Evolutionary conservation across 2,329 filamentous ascomycete genomes (phyloP).

Genomic region (Talaromyces albobiverticillius): DNA sequence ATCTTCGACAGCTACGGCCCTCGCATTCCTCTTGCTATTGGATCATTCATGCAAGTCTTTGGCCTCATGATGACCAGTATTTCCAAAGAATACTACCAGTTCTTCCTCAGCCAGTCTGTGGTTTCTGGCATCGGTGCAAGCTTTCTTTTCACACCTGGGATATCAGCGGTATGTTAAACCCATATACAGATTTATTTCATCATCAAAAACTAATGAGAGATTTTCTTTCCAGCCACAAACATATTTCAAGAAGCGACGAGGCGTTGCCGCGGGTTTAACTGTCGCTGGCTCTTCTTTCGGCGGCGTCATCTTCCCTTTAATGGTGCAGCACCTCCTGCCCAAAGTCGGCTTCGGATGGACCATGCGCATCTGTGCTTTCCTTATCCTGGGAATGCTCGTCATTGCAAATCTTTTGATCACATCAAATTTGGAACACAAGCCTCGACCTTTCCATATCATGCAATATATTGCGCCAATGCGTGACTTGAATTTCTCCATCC

Average conservation of each 20-base stretch:
- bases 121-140: constrained; percentile 53
- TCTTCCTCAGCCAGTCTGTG: constrained; percentile 53
- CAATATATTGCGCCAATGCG: constrained; percentile 23
- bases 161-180: constrained; percentile 49
- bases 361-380: constrained; percentile 56
- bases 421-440: constrained; percentile 38
- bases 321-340: constrained; percentile 56
- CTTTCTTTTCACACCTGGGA: constrained; percentile 53
- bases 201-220: constrained; percentile 42
- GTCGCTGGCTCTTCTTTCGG: constrained; percentile 45
- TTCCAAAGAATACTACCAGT: constrained; percentile 50
- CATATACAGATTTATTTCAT: constrained; percentile 21
- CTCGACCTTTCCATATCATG: constrained; percentile 14
- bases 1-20: constrained; percentile 54
- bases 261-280: constrained; percentile 18
- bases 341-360: constrained; percentile 56
- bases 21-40: constrained; percentile 42
- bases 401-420: constrained; percentile 54
- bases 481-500: constrained; percentile 23
- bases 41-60: constrained; percentile 47
- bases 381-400: constrained; percentile 58
- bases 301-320: constrained; percentile 61
- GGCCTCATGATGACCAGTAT: constrained; percentile 55
- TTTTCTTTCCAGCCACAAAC: constrained; percentile 51
- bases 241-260: constrained; percentile 8